Evolutionary conservation across 495 filamentous ascomycete species (phyloP).

Genomic region (Penicillium bialowiezense): DNA sequence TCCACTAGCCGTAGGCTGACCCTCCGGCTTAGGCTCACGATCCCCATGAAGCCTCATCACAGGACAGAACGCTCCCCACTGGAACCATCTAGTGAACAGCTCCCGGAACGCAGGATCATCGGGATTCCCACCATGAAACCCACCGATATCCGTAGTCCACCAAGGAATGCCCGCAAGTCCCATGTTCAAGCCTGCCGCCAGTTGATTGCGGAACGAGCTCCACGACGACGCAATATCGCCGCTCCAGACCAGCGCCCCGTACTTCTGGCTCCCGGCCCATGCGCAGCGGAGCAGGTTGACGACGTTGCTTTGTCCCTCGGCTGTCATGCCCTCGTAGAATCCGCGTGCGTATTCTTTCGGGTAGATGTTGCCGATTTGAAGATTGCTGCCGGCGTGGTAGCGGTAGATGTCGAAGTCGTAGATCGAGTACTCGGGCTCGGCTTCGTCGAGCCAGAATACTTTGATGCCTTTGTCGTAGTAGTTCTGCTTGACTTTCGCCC

Average conservation of each 20-base stretch:
- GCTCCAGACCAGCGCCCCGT: slow-evolving; percentile 58
- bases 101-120: slow-evolving; percentile 52
- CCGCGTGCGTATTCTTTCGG: slow-evolving; percentile 51
- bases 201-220: slow-evolving; percentile 51
- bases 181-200: slow-evolving; percentile 57
- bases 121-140: slow-evolving; percentile 56
- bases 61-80: slow-evolving; percentile 59
- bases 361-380: slow-evolving; percentile 55
- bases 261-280: slow-evolving; percentile 58
- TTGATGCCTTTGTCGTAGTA: slow-evolving; percentile 57
- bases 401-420: slow-evolving; percentile 61
- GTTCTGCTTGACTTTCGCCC: slow-evolving; percentile 51
- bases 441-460: slow-evolving; percentile 61
- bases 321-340: slow-evolving; percentile 55
- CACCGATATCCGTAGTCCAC: slow-evolving; percentile 62
- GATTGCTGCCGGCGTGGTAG: slow-evolving; percentile 51
- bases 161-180: slow-evolving; percentile 55
- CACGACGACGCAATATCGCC: slow-evolving; percentile 58
- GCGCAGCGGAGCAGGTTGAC: slow-evolving; percentile 58
- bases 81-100: slow-evolving; percentile 59
- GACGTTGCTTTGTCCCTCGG: slow-evolving; percentile 45
- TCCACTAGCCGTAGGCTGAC: slow-evolving; percentile 36
- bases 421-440: slow-evolving; percentile 55
- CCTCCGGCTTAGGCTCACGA: slow-evolving; percentile 49
- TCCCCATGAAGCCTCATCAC: slow-evolving; percentile 60